Base-by-base conservation (phyloP, 768 basidiomycete genomes). In the Naematelia encephala region DNA sequence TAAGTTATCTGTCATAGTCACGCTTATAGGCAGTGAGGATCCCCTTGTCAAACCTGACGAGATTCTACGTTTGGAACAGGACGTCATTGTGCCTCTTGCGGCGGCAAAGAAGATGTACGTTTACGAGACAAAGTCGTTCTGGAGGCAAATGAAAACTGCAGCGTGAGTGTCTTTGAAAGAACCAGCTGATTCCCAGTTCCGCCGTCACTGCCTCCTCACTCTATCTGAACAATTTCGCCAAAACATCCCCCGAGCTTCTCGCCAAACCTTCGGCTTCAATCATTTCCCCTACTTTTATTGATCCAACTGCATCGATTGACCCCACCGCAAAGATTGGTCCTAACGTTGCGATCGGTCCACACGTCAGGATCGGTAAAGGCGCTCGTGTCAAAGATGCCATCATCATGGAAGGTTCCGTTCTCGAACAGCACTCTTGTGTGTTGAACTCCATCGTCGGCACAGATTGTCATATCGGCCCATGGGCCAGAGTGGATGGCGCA, bases 91-190 rank as follows among this genome's bases (percentile, higher is more conserved):
- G 3, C 80, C 79, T 10, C 68, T 81, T 5, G 79, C 79, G 2
- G 71, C 74, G 5, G 49, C 64, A 19, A 66, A 66, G 56, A 80
- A 80, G 71, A 76, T 81, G 51, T 80, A 72, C 60, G 80, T 79
- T 1, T 80, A 77, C 74, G 72, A 76, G 62, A 73, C 76, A 19
- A 71, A 61, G 14, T 72, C 77, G 30, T 78, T 78, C 62, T 81
- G 80, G 80, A 64, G 76, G 5, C 80, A 80, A 61, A 79, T 81
- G 72, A 81, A 81, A 75, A 74, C 74, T 10, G 80, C 80, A 29
- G 80, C 78, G 74, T 79, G 51, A 54, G 75, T 73, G 19, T 44
- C 11, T 10, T 19, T 21, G 5, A 23, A n/a, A 44, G 43, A 5
- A 21, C 12, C n/a, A 44, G 42, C 54, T 26, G 27, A 19, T 22